Conservation (phyloP, 176 grass and related monocot species). For the Carex parvula region DNA sequence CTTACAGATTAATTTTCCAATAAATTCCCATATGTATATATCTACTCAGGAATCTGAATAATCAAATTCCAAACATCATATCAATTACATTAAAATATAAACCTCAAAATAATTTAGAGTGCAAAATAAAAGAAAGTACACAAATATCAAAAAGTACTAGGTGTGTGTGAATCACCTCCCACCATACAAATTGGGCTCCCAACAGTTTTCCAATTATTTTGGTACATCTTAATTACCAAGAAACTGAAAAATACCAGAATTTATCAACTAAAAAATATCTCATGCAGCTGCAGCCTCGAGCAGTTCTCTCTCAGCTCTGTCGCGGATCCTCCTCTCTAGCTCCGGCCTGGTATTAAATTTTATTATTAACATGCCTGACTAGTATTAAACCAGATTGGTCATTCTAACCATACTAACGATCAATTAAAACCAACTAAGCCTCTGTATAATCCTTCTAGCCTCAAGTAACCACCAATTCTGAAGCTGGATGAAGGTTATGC, state of each 20-base stretch:
- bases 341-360: constrained; percentile 51
- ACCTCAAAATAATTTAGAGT: neutral
- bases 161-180: constrained; percentile 6
- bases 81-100: constrained; percentile 12
- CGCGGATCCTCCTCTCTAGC: constrained; percentile 75
- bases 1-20: neutral
- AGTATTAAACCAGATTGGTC: neutral
- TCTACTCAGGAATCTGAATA: neutral
- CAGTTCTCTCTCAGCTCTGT: constrained; percentile 74
- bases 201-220: constrained; percentile 64
- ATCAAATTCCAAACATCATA: neutral
- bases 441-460: neutral
- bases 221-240: constrained; percentile 35
- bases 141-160: neutral
- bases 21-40: constrained; percentile 4
- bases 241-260: constrained; percentile 33
- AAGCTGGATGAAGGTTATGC: neutral
- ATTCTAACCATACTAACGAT: neutral
- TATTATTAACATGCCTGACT: neutral
- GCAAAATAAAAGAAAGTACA: constrained; percentile 22
- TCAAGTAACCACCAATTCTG: neutral
- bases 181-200: constrained; percentile 44
- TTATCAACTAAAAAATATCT: neutral
- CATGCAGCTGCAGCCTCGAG: constrained; percentile 65
- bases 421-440: neutral